Evolutionary conservation across 1,284 basidiomycete species (phyloP).

Genomic region (Cutaneotrichosporon cutaneum): DNA sequence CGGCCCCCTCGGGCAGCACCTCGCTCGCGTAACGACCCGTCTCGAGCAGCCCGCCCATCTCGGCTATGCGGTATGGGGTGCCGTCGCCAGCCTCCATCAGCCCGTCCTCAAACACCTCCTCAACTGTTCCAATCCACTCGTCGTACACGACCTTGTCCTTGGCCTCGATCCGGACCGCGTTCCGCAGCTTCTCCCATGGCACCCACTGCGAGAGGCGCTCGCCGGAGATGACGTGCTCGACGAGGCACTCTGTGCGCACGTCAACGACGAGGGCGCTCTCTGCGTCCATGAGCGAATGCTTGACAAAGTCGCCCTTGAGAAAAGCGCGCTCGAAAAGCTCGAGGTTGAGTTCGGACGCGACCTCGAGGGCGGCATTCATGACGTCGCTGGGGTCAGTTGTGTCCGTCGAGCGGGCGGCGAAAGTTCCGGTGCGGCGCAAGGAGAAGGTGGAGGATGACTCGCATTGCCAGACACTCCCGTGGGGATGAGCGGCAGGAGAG

Average conservation of each 20-base stretch:
- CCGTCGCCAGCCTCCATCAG: constrained; percentile 62
- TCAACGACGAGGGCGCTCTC: constrained; percentile 73
- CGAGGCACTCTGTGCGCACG: constrained; percentile 62
- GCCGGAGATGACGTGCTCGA: constrained; percentile 73
- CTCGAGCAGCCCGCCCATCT: constrained; percentile 56
- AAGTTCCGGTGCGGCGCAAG: too few species aligned
- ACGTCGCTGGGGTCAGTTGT: constrained; percentile 46
- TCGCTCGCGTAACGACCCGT: constrained; percentile 33
- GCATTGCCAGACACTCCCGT: too few species aligned
- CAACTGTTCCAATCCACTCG: constrained; percentile 81
- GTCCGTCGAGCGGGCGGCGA: background rate
- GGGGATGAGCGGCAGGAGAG: background rate
- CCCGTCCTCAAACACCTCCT: constrained; percentile 76
- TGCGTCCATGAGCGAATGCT: constrained; percentile 69
- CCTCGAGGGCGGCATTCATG: constrained; percentile 62
- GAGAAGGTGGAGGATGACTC: background rate
- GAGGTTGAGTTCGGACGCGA: constrained; percentile 68
- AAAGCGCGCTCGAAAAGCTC: constrained; percentile 76
- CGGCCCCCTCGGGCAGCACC: constrained; percentile 23
- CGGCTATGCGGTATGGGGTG: constrained; percentile 66
- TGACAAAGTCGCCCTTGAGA: constrained; percentile 76
- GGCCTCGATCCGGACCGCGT: constrained; percentile 57
- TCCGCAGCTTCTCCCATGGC: constrained; percentile 62
- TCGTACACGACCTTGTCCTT: constrained; percentile 79
- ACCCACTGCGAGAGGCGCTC: constrained; percentile 66